These are phyloP conservation scores for Termitomyces bulborhizus DNA, from an alignment of 768 basidiomycete genomes.

Conservation along the genomic window DNA sequence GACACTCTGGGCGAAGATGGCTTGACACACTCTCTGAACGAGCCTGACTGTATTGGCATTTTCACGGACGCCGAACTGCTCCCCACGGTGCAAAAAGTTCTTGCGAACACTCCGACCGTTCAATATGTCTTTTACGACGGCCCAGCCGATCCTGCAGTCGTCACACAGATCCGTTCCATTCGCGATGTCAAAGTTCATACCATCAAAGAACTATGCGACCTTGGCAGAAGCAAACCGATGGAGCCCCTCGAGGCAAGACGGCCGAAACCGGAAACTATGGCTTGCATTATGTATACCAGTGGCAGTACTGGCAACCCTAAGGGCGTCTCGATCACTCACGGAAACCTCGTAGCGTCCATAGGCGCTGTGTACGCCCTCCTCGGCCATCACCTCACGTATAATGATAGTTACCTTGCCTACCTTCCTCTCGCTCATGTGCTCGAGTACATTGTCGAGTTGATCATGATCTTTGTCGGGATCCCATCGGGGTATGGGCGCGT, in stretches of 20 bases:
- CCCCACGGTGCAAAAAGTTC: constrained; percentile 65
- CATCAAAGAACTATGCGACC: constrained; percentile 63
- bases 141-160: constrained; percentile 37
- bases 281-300: constrained; percentile 69
- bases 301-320: constrained; percentile 93
- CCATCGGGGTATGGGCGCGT: constrained; percentile 85
- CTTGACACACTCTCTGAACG: constrained; percentile 83
- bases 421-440: constrained; percentile 93
- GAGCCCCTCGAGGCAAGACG: constrained; percentile 44
- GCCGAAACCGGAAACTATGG: constrained; percentile 36
- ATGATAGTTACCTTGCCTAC: constrained; percentile 81
- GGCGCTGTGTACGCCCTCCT: constrained; percentile 76
- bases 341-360: constrained; percentile 79
- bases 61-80: constrained; percentile 94
- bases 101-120: constrained; percentile 67
- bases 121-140: constrained; percentile 87
- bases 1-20: constrained; percentile 91
- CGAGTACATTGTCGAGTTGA: constrained; percentile 89
- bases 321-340: constrained; percentile 85
- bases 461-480: constrained; percentile 70
- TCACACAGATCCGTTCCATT: constrained; percentile 52
- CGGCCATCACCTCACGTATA: constrained; percentile 51
- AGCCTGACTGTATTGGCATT: constrained; percentile 72
- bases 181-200: constrained; percentile 58
- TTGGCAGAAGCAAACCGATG: constrained; percentile 52